Evolutionary conservation across 306 rosid species (phyloP).

Genomic region (Vicia villosa): DNA sequence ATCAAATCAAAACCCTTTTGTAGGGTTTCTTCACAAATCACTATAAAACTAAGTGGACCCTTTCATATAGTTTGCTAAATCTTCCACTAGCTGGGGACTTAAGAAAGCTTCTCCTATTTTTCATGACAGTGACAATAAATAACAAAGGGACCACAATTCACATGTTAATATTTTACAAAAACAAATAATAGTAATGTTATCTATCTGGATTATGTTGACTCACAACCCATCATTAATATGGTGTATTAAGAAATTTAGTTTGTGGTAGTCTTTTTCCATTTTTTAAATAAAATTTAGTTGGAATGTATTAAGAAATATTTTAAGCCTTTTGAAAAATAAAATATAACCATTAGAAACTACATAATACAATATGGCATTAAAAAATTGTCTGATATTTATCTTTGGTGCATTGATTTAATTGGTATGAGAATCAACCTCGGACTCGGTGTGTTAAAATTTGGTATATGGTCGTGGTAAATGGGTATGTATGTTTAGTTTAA

Average conservation of each 20-base stretch:
- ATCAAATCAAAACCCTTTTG: slow-evolving; percentile 30
- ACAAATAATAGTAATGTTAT: not conserved
- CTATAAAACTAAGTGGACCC: slow-evolving; percentile 42
- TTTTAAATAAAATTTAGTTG: no score
- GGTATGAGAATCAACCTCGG: no score
- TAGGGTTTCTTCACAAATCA: slow-evolving; percentile 36
- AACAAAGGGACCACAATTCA: slow-evolving; percentile 51
- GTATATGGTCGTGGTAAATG: no score
- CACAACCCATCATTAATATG: not conserved
- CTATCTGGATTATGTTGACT: slow-evolving; percentile 5
- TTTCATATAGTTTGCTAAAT: slow-evolving; percentile 55
- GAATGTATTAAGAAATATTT: no score
- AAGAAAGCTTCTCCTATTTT: slow-evolving; percentile 56
- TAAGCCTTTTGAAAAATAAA: no score
- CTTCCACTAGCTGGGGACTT: slow-evolving; percentile 52
- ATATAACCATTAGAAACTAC: no score
- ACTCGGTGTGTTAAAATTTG: no score
- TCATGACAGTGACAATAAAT: slow-evolving; percentile 52
- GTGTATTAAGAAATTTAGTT: no score
- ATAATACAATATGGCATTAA: no score
- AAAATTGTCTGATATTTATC: not conserved
- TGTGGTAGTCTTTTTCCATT: no score
- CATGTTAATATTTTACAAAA: slow-evolving; percentile 28
- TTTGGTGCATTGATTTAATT: not conserved
- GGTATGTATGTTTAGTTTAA: no score